Conservation (phyloP, 352 stramenopile species). For the Pythium aquatile region DNA sequence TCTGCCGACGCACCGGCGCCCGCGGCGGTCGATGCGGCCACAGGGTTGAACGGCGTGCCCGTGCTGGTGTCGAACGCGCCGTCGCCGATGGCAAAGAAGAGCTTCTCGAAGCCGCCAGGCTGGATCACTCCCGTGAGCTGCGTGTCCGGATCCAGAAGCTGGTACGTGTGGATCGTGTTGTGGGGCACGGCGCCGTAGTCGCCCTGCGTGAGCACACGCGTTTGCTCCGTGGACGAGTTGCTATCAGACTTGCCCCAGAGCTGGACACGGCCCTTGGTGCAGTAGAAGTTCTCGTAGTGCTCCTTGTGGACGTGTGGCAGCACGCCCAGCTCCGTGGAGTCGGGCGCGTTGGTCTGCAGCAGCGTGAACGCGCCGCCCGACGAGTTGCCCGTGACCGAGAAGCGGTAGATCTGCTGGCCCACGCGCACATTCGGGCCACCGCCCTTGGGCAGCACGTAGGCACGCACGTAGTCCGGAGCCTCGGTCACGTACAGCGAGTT, state of each 20-base stretch:
- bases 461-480: slow-evolving; percentile 36
- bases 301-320: slow-evolving; percentile 56
- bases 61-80: slow-evolving; percentile 44
- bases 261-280: slow-evolving; percentile 47
- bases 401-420: slow-evolving; percentile 42
- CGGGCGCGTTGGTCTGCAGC: slow-evolving; percentile 29
- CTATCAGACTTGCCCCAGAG: slow-evolving; percentile 43
- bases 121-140: slow-evolving; percentile 60
- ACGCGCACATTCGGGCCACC: slow-evolving; percentile 34
- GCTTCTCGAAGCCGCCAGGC: slow-evolving; percentile 47
- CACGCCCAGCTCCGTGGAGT: slow-evolving; percentile 45
- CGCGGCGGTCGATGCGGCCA: slow-evolving; percentile 29
- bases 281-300: slow-evolving; percentile 66
- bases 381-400: slow-evolving; percentile 25
- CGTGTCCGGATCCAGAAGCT: slow-evolving; percentile 53
- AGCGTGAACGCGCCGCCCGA: slow-evolving; percentile 16
- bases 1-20: slow-evolving; percentile 32
- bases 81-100: slow-evolving; percentile 48
- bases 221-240: slow-evolving; percentile 34
- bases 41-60: slow-evolving; percentile 42
- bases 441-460: slow-evolving; percentile 55
- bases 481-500: slow-evolving; percentile 42
- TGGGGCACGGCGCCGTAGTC: slow-evolving; percentile 57
- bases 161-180: slow-evolving; percentile 60
- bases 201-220: slow-evolving; percentile 46